Evolutionary conservation across 805 yeast genomes (phyloP).

Genomic region (Myxozyma geophila): DNA sequence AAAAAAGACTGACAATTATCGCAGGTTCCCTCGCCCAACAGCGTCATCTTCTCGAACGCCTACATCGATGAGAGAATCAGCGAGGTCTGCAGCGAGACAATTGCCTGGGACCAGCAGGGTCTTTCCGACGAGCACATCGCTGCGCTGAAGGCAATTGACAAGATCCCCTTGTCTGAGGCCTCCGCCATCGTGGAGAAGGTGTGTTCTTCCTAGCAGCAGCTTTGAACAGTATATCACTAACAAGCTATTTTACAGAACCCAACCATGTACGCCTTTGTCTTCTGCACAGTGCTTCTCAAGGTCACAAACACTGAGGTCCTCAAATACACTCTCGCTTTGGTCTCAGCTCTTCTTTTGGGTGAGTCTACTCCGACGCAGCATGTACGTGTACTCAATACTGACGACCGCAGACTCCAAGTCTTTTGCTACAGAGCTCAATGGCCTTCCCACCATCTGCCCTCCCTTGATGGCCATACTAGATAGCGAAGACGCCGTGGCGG

Average conservation of each 20-base stretch:
- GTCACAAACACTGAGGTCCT: constrained; percentile 65
- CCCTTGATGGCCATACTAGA: constrained; percentile 51
- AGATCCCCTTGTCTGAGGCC: constrained; percentile 42
- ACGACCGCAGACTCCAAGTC: constrained; percentile 9
- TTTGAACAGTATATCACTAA: neutral
- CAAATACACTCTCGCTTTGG: constrained; percentile 64
- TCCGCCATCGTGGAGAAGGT: constrained; percentile 21
- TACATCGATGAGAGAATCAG: constrained; percentile 60
- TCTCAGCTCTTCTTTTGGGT: constrained; percentile 56
- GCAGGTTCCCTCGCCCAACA: constrained; percentile 37
- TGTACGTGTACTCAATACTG: neutral
- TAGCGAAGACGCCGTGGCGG: constrained; percentile 60
- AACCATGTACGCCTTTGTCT: constrained; percentile 19
- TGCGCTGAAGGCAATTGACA: constrained; percentile 58
- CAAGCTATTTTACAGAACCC: constrained; percentile 13
- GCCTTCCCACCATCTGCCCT: constrained; percentile 17
- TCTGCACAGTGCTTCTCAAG: constrained; percentile 54
- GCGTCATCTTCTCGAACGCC: constrained; percentile 62
- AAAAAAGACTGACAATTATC: neutral
- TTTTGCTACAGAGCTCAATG: constrained; percentile 14
- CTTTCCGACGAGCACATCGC: constrained; percentile 71
- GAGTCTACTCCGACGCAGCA: neutral
- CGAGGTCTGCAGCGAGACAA: constrained; percentile 67
- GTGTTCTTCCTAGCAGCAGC: neutral
- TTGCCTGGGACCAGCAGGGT: constrained; percentile 91